Conservation (phyloP, 2,329 filamentous ascomycete genomes). For the Fusarium nygamai region DNA sequence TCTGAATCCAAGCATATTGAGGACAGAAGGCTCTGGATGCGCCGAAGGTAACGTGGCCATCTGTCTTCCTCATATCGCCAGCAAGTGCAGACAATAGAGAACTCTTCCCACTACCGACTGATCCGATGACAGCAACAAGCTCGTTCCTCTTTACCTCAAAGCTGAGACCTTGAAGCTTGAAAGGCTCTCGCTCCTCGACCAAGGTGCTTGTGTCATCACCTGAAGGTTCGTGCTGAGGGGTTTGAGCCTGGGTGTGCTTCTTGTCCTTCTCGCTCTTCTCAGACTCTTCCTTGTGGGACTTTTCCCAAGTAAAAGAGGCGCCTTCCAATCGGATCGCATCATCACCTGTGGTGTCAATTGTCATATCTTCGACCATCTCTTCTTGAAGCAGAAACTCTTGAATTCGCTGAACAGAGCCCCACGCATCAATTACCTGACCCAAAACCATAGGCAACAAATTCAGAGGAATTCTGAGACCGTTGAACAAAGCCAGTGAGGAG, state of each 20-base stretch:
- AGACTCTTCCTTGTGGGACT: constrained; percentile 64
- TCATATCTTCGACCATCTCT: constrained; percentile 79
- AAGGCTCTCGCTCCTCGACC: constrained; percentile 71
- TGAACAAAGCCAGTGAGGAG: constrained; percentile 95
- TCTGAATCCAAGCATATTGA: constrained; percentile 98
- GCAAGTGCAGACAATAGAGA: constrained; percentile 89
- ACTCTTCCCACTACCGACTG: constrained; percentile 90
- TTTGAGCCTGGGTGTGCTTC: constrained; percentile 45
- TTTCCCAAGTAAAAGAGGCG: constrained; percentile 90
- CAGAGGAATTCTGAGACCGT: constrained; percentile 87
- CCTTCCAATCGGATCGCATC: constrained; percentile 76
- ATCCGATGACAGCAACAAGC: constrained; percentile 84
- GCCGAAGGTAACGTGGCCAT: constrained; percentile 77
- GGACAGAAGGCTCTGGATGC: constrained; percentile 90
- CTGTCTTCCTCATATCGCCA: constrained; percentile 90
- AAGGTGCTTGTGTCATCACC: constrained; percentile 64
- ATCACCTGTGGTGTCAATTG: constrained; percentile 64
- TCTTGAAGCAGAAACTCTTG: constrained; percentile 89
- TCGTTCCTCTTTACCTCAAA: constrained; percentile 78
- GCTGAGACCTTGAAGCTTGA: constrained; percentile 75
- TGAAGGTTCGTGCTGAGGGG: constrained; percentile 48
- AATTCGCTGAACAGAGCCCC: constrained; percentile 84
- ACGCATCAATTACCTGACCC: constrained; percentile 89
- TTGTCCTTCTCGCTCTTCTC: constrained; percentile 58
- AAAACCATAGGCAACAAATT: constrained; percentile 90